phyloP scores from a whole-genome alignment of 176 grass and related monocot genomes.

The Poa pratensis region DNA sequence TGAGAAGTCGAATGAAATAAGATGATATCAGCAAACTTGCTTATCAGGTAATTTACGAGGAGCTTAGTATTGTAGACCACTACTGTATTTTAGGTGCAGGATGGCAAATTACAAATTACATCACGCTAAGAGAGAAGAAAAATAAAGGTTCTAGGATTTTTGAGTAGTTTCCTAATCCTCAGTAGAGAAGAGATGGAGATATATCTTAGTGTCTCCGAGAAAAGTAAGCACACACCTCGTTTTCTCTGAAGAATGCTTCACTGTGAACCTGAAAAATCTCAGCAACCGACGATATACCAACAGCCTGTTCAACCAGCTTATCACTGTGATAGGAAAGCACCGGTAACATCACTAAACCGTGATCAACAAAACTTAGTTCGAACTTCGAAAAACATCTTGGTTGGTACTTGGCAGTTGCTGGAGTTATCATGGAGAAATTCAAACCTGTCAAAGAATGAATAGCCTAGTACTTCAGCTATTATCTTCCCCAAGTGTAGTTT shows the following conservation, averaged over 20 bases:
- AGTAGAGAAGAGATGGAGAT: neutral
- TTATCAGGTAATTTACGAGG: conserved; percentile 37
- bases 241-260: conserved; percentile 98
- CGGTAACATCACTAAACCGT: conserved; percentile 20
- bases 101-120: conserved; percentile 32
- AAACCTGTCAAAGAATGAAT: conserved; percentile 99
- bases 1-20: conserved; percentile 56
- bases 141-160: neutral
- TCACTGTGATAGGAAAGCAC: conserved; percentile 59
- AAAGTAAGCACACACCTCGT: conserved; percentile 61
- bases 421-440: conserved; percentile 42
- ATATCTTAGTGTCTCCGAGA: neutral
- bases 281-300: conserved; percentile 83
- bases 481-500: conserved; percentile 97
- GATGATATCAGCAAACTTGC: conserved; percentile 42
- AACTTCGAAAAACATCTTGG: conserved; percentile 21
- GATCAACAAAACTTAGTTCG: neutral
- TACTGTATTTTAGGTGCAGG: neutral
- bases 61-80: neutral
- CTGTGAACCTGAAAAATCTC: conserved; percentile 89
- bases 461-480: conserved; percentile 82
- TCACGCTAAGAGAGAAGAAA: conserved; percentile 16
- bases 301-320: conserved; percentile 89
- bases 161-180: conserved; percentile 10
- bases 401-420: conserved; percentile 29